Percentiles rank a stretch among this genome's conserved stretches.
These are phyloP conservation scores for Vachellia collinsii DNA, from an alignment of 306 rosid species.

Conservation along the genomic window DNA sequence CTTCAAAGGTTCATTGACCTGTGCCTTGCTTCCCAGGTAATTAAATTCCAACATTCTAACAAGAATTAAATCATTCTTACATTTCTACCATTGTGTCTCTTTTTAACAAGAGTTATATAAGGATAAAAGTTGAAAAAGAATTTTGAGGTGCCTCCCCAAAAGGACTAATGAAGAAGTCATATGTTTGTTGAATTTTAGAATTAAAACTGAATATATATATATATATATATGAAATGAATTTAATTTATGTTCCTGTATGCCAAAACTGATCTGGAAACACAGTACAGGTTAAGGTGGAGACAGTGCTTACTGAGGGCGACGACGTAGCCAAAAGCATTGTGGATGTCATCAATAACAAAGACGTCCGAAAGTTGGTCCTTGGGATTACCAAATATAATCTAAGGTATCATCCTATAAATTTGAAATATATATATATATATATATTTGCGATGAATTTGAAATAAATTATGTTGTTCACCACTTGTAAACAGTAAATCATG, in stretches of 20 bases:
- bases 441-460: no score
- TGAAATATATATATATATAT: no score
- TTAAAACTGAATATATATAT: not conserved
- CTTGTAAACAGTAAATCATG: no score
- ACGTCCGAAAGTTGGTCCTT: slow-evolving; percentile 44
- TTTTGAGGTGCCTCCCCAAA: no score
- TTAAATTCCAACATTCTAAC: not conserved
- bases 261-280: not conserved
- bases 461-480: no score
- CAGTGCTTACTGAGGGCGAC: slow-evolving; percentile 39
- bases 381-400: slow-evolving; percentile 34
- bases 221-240: not conserved
- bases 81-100: no score
- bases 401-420: slow-evolving; percentile 29
- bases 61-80: no score
- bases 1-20: slow-evolving; percentile 47
- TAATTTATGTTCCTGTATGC: not conserved
- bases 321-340: slow-evolving; percentile 40
- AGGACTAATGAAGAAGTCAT: no score
- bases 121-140: no score
- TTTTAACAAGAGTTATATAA: no score
- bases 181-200: not conserved
- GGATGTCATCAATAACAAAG: slow-evolving; percentile 24
- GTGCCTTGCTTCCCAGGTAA: slow-evolving; percentile 49
- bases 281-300: slow-evolving; percentile 47